Percentiles rank a stretch among this genome's conserved stretches.
Evolutionary conservation across 2,329 filamentous ascomycete species (phyloP).

Genomic region (Hortaea werneckii): DNA sequence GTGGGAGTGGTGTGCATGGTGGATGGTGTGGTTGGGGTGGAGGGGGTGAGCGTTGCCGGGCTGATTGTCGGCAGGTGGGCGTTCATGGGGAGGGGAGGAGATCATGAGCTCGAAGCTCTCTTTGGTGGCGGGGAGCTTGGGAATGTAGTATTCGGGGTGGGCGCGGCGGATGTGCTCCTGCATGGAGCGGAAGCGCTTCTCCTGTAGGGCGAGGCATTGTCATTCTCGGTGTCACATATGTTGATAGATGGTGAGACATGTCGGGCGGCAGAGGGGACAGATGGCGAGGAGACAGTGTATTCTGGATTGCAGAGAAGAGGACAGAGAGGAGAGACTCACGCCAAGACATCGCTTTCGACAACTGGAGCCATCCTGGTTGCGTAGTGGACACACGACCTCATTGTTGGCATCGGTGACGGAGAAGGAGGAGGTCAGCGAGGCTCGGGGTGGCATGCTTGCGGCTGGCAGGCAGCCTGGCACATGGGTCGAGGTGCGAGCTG

Average conservation of each 20-base stretch:
- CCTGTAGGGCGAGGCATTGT: conserved; percentile 45
- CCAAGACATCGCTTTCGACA: conserved; percentile 97
- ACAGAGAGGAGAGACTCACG: conserved; percentile 53
- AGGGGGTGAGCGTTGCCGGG: conserved; percentile 10
- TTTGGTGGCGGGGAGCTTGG: conserved; percentile 93
- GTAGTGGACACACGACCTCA: conserved; percentile 92
- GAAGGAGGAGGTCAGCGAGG: conserved; percentile 79
- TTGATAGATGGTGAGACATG: conserved; percentile 1
- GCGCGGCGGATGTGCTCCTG: conserved; percentile 97
- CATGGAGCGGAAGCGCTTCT: conserved; percentile 96
- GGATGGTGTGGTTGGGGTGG: conserved; percentile 10
- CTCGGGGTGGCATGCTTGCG: conserved; percentile 71
- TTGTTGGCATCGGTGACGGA: conserved; percentile 86
- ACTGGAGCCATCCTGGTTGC: conserved; percentile 90
- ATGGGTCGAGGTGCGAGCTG: not conserved
- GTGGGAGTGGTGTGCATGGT: conserved; percentile 6
- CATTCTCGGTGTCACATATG: conserved; percentile 7
- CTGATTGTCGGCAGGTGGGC: conserved; percentile 30
- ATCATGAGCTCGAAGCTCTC: conserved; percentile 98
- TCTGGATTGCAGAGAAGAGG: no score
- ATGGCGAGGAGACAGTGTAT: not conserved
- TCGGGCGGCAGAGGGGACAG: not conserved
- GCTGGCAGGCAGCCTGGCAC: not conserved
- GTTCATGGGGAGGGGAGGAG: conserved; percentile 71
- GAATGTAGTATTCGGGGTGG: conserved; percentile 93